Percentiles rank a stretch among this genome's conserved stretches.
Evolutionary conservation across 73 alveolate genomes (phyloP).

Genomic region (Diophrys sp.): DNA sequence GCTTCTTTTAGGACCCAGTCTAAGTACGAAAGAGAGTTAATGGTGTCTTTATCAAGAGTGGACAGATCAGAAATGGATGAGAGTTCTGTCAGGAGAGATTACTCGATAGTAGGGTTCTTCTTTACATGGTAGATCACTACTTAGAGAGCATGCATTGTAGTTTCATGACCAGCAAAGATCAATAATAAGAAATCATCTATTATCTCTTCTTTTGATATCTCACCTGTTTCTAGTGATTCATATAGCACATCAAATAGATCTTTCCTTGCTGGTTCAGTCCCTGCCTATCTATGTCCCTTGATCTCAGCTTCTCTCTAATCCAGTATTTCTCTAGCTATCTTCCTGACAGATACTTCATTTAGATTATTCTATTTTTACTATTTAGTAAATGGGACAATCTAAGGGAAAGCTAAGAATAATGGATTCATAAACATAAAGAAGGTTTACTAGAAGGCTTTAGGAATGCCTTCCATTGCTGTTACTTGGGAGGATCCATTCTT

Average conservation of each 20-base stretch:
- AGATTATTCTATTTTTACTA: too few species aligned
- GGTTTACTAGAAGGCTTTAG: not conserved
- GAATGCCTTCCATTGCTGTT: not conserved
- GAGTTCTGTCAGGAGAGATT: conserved; percentile 11
- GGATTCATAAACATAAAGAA: not conserved
- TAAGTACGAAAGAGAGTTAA: not conserved
- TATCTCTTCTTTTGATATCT: not conserved
- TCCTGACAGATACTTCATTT: not conserved
- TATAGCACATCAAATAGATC: not conserved
- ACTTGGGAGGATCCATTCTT: not conserved
- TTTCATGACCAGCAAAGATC: conserved; percentile 37
- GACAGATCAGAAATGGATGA: not conserved
- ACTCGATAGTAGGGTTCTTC: conserved; percentile 22
- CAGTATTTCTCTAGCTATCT: not conserved
- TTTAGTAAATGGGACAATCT: not conserved
- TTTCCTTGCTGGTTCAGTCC: not conserved
- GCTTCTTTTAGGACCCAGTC: conserved; percentile 5
- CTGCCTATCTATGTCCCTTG: not conserved
- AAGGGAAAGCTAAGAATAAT: not conserved
- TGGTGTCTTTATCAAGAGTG: not conserved
- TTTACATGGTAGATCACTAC: conserved; percentile 5
- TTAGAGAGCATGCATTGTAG: conserved; percentile 21
- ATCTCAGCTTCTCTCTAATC: not conserved
- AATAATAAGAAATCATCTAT: conserved; percentile 5
- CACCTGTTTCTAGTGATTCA: not conserved